These are phyloP conservation scores for Pisolithus tinctorius DNA, from an alignment of 768 basidiomycete species.

Conservation along the genomic window DNA sequence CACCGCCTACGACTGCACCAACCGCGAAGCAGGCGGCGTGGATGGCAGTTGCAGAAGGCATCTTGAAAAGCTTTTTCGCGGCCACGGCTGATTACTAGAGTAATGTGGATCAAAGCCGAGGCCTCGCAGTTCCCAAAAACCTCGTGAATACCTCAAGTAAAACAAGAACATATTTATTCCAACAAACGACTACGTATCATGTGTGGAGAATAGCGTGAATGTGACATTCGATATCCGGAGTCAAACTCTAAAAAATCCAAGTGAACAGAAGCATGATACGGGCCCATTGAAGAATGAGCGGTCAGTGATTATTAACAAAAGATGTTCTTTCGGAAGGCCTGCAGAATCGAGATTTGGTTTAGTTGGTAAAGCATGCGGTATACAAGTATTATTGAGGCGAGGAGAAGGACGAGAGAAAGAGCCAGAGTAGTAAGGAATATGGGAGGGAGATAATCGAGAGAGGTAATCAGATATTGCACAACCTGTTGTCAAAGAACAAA, in stretches of 20 bases:
- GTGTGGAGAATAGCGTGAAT: no score
- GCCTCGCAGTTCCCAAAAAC: no score
- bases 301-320: slow-evolving; percentile 1
- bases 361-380: slow-evolving; percentile 18
- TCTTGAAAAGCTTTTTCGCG: slow-evolving; percentile 8
- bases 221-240: no score
- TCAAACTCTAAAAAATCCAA: not conserved
- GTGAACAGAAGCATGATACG: not conserved
- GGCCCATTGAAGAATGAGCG: not conserved
- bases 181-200: not conserved
- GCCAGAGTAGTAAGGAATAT: not conserved
- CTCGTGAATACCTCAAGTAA: no score
- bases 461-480: slow-evolving; percentile 3
- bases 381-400: slow-evolving; percentile 16
- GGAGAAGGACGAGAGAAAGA: not conserved
- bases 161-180: not conserved
- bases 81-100: not conserved
- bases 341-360: slow-evolving; percentile 8
- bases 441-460: not conserved
- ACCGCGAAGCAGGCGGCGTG: slow-evolving; percentile 76
- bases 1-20: slow-evolving; percentile 76
- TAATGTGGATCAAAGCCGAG: no score
- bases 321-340: not conserved
- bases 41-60: slow-evolving; percentile 44
- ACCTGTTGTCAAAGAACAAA: slow-evolving; percentile 12